phyloP scores from a whole-genome alignment of 2,329 filamentous ascomycete species.

The Botrytis deweyae region DNA sequence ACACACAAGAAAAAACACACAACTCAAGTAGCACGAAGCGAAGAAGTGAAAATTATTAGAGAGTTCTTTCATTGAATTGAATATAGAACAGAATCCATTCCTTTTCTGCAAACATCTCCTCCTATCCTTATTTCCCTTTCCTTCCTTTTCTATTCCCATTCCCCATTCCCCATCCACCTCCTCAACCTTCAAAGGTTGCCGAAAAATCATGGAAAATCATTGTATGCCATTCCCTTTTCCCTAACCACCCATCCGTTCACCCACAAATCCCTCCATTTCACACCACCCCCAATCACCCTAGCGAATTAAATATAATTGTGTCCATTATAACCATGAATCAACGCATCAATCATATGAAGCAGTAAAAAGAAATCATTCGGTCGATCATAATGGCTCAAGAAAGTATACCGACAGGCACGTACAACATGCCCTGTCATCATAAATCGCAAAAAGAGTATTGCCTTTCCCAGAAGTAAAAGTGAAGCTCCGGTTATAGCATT shows the following conservation, averaged over 20 bases:
- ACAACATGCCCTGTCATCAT: conserved; percentile 1
- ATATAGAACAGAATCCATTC: not conserved
- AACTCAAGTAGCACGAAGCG: not conserved
- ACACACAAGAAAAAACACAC: not conserved
- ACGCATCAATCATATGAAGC: conserved; percentile 8
- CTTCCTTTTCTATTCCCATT: not conserved
- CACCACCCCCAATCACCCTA: not conserved
- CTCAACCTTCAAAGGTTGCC: not conserved
- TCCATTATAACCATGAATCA: conserved; percentile 17
- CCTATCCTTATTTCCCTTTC: not conserved
- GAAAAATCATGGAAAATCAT: conserved; percentile 9
- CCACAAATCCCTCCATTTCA: not conserved
- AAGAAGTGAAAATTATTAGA: not conserved
- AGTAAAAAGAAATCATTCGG: not conserved
- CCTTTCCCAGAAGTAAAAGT: conserved; percentile 14
- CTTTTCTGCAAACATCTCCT: not conserved
- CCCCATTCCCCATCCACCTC: not conserved
- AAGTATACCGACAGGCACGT: conserved; percentile 15
- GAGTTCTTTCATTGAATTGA: conserved; percentile 7
- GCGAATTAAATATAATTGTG: conserved; percentile 17
- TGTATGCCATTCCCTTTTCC: conserved; percentile 16
- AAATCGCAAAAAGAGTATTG: conserved; percentile 12
- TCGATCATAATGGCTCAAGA: conserved; percentile 12
- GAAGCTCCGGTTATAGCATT: conserved; percentile 12
- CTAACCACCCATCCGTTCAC: conserved; percentile 8